Conservation (phyloP, 2,329 filamentous ascomycete genomes). For the Eutypella sp. region DNA sequence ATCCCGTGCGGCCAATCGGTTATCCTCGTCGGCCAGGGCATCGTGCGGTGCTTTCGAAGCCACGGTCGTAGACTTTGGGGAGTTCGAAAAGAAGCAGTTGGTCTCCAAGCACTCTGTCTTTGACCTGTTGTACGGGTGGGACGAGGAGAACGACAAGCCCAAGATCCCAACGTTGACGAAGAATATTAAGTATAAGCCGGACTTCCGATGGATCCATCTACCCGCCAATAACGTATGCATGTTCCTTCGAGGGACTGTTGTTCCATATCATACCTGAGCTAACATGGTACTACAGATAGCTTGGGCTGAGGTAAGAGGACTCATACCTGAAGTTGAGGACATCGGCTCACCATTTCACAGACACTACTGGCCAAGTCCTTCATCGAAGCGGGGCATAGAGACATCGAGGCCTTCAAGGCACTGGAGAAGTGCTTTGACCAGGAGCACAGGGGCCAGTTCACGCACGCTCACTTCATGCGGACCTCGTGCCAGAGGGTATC, state of each 20-base stretch:
- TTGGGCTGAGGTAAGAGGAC: constrained; percentile 49
- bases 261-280: constrained; percentile 9
- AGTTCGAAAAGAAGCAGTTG: constrained; percentile 36
- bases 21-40: constrained; percentile 33
- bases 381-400: constrained; percentile 56
- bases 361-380: constrained; percentile 59
- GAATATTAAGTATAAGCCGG: constrained; percentile 39
- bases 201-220: constrained; percentile 49
- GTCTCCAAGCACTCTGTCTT: constrained; percentile 45
- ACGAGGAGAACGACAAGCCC: constrained; percentile 40
- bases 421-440: constrained; percentile 57
- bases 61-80: constrained; percentile 48
- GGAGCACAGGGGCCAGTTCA: constrained; percentile 53
- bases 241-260: not conserved
- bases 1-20: constrained; percentile 25
- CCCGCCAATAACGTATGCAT: constrained; percentile 43
- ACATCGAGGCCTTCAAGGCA: constrained; percentile 59
- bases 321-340: not conserved
- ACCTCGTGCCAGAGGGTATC: constrained; percentile 50
- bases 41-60: constrained; percentile 46
- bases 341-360: constrained; percentile 17
- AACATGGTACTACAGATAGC: constrained; percentile 38
- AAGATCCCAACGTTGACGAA: constrained; percentile 40
- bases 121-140: constrained; percentile 47
- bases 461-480: constrained; percentile 59